Percentiles rank a stretch among this genome's conserved stretches.
phyloP scores from a whole-genome alignment of 257 asterid species.

The Nicotiana tabacum region DNA sequence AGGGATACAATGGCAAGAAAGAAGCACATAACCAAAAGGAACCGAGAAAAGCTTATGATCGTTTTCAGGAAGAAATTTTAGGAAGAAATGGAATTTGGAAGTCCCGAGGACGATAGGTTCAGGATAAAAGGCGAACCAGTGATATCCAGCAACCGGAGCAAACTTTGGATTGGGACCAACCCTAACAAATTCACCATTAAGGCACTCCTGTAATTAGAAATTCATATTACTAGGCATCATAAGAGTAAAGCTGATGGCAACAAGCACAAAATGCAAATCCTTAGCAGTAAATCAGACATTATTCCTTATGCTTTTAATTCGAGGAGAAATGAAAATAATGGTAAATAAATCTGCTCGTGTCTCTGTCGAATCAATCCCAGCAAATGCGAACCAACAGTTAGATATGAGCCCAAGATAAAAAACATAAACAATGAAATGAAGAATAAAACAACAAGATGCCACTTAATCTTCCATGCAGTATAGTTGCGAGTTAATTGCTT shows the following conservation, averaged over 20 bases:
- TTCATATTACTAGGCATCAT: not conserved
- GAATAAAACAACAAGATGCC: too few relatives aligned
- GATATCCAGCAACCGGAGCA: conserved; percentile 94
- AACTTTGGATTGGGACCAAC: conserved; percentile 92
- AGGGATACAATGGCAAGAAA: not conserved
- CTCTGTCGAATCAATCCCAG: not conserved
- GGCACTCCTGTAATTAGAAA: conserved; percentile 63
- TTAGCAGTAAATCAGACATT: not conserved
- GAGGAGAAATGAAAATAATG: not conserved
- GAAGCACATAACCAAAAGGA: not conserved
- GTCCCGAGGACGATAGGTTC: not conserved
- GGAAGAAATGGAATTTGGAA: not conserved
- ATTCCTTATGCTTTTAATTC: not conserved
- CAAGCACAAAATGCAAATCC: not conserved
- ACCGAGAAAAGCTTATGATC: too few relatives aligned
- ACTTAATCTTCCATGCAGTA: too few relatives aligned
- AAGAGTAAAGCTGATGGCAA: not conserved
- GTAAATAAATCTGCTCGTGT: not conserved
- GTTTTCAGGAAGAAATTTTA: too few relatives aligned
- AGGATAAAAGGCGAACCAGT: conserved; percentile 48
- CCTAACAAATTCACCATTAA: conserved; percentile 93
- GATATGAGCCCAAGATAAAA: not conserved
- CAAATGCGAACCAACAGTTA: not conserved
- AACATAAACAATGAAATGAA: not conserved
- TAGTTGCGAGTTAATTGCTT: too few relatives aligned